Base-by-base conservation (phyloP, 495 filamentous ascomycete species). In the Parathielavia appendiculata region DNA sequence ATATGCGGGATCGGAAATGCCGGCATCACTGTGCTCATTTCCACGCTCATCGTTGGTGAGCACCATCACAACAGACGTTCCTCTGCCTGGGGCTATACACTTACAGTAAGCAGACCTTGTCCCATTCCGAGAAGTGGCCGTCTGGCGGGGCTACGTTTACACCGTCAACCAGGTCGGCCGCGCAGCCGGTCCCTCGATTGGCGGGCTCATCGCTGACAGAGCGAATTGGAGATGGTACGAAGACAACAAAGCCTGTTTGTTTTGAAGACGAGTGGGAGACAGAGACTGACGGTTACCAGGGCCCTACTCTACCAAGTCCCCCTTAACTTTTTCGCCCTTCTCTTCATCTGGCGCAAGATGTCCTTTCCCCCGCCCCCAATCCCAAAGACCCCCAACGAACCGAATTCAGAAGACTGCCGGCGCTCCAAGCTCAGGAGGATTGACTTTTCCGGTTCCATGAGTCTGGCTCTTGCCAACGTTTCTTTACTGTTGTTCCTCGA, bases 91-190 rank as follows among this genome's bases (percentile, higher is more conserved):
- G 26, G 6, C 26, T 10, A 12, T 10, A 8, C 19, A 2, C 5
- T 46, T 6, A 30, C 20, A n/a, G 6, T 2, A 30, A 30, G 26
- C 26, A 61, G 60, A 63, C 41, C 60, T 59, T 10, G 51, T 63
- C 0, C 56, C 60, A 3, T 45, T 63, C 13, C 60, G 60, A 16
- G 60, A 63, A 11, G 60, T 63, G 6, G 60, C 60, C n/a, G 60
- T 63, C 9, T 63, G 60, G 60, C 56, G 60, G 39, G 51, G 60
- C 8, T 63, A 63, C 20, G 60, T 51, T 8, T 63, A 63, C 38
- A 45, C 60, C 2, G 34, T 63, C 36, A 63, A 63, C 38, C 60
- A 63, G 22, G 23, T 59, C n/a, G 60, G 60, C 3, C 43, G 60
- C 13, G 60, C 60, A 1, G 20, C 59, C 14, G 60, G 60, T 2